Base-by-base conservation (phyloP, 192 early-diverging fungal genomes). In the Mortierella hygrophila region DNA sequence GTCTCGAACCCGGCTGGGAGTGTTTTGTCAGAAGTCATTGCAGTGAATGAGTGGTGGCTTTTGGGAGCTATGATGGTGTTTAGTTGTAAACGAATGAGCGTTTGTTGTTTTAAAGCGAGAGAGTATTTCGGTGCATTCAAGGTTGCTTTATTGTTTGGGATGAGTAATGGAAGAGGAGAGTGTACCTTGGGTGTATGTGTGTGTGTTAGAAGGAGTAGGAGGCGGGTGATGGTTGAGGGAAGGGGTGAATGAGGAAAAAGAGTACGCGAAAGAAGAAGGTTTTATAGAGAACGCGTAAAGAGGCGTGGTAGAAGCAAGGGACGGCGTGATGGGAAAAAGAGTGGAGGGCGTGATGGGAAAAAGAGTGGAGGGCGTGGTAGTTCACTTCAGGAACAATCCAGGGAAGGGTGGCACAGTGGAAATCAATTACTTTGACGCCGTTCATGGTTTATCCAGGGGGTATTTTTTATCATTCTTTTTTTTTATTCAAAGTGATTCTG, bases 1-100 rank as follows among this genome's bases (percentile, higher is more conserved):
- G 52, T 38, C 46, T 82, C 26, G 46, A 68, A 85, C n/a, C 81
- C 75, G 29, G 9, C 60, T 13, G 29, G 60, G 2, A 32, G 29
- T 32, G 60, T 15, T 65, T 65, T 32, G 10, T 65, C 23, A 29
- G 29, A 4, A 0, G n/a, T 65, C 60, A 32, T 65, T 3, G 26
- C 15, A 29, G 9, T 0, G 29, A 65, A 65, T 26, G 55, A 60
- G 26, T 60, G 55, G 21, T 3, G 55, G 1, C n/a, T 60, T 46
- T 60, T 60, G 21, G 26, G 3, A 10, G 60, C 29, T 65, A 65
- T 57, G n/a, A 7, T 7, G 23, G 49, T 52, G 18, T 21, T 21
- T 52, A 52, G 49, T 32, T 35, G 29, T 32, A 65, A 32, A 65
- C 13, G 60, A 15, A 32, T 65, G 60, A 32, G n/a, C 16, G 55